Base-by-base conservation (phyloP, 441 rosid genomes). In the Erysimum cheiri region DNA sequence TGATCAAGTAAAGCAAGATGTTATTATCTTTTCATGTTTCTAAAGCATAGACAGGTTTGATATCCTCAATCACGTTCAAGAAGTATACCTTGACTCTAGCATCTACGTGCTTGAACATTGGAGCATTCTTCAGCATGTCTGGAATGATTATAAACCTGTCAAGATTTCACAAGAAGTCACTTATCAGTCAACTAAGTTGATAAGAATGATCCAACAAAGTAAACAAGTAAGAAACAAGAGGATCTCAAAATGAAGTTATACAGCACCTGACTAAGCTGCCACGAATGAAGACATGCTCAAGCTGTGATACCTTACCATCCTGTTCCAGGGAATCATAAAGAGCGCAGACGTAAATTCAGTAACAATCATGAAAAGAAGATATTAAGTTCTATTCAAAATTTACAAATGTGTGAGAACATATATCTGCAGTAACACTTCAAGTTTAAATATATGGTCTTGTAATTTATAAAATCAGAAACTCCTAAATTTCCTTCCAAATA, bases 241-340 rank as follows among this genome's bases (percentile, higher is more conserved):
- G 2, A 63, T 29, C 12, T 35, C 32, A 55, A 55, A 17, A 49
- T 28, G 49, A 55, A 49, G 64, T 28, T 31, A 29, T 12, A 22
- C 3, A 32, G 69, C 74, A 93, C 97, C 98, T 89, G 84, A 92
- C 99, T 95, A 88, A 90, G 81, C 98, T 95, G 48, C 99, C 98
- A 39, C 99, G 85, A 59, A 92, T 87, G 63, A 95, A 92, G 55
- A 95, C 91, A 81, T 92, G 99, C 83, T 95, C 99, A 74, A 95
- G 98, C 82, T 87, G 96, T 52, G 99, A 90, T 54, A 90, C 86
- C 85, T 91, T 92, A 56, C 99, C 97, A 81, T 95, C 98, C 99
- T 92, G 85, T 36, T 57, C 37, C 75, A 62, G 0, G 0, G 41
- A n/a, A 70, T 37, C 28, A 33, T 26, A 1, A 31, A 32, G 3